Evolutionary conservation across 1,284 basidiomycete genomes (phyloP), one percentile per base, ranked within the genome.

Genomic region (Irpex sp.): DNA sequence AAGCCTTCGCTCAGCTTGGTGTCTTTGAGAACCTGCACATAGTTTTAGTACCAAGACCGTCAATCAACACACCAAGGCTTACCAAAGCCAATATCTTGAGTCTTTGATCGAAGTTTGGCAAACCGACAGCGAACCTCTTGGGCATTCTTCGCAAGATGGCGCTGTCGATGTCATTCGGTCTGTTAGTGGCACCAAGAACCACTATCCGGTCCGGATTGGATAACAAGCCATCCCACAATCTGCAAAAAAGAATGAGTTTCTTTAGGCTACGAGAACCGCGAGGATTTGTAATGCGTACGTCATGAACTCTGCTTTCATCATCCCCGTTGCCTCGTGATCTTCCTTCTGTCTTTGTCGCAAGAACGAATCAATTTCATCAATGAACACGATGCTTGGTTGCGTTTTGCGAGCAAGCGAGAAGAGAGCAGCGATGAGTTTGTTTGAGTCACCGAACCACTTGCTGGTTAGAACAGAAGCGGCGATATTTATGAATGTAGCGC

Each of bases 301-400:
- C 96, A 99, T 98, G 75, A 99, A 99, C 74, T 99, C 97, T 1
- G 97, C 97, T 79, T 99, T 99, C 89, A 99, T 97, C 95, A 98
- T 98, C 4, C 91, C 94, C 31, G 95, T 98, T 55, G 96, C 97
- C 72, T 99, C 97, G 76, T 99, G 97, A 72, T 99, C 97, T 9
- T 91, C 90, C 60, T 88, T 86, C 51, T 84, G 85, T 65, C 97
- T 82, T 75, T 98, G 94, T 61, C 97, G 82, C 75, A 99, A 79
- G 76, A 99, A 95, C 6, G 92, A 94, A 73, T 93, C 90, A 63
- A 93, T 92, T 75, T 92, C 90, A 74, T 93, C 90, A 70, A 92
- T 91, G 74, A 93, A 93, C 65, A 93, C 88, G 72, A 93, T 92
- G 61, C 83, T 82, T 2, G 90, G 90, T 71, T 92, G 88, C 5